Conservation (phyloP, 768 basidiomycete genomes). For the Paxillus rubicundulus region DNA sequence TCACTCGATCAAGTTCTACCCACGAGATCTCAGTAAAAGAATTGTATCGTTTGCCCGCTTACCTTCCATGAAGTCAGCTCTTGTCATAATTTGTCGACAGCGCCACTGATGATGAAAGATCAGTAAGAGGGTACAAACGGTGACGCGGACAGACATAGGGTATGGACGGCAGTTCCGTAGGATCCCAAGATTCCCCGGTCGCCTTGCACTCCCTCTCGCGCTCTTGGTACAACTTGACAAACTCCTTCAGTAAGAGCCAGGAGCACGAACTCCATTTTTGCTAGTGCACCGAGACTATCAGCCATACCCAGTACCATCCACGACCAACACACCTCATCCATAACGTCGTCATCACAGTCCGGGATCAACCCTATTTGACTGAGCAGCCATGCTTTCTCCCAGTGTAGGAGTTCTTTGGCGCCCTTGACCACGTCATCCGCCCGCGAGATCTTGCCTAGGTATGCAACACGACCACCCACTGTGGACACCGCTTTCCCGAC, state of each 20-base stretch:
- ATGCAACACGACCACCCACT: conserved; percentile 79
- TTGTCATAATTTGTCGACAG: conserved; percentile 79
- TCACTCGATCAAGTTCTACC: conserved; percentile 61
- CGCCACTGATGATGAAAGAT: conserved; percentile 45
- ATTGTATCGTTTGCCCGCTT: not conserved
- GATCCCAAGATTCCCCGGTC: conserved; percentile 35
- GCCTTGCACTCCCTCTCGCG: conserved; percentile 44
- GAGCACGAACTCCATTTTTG: conserved; percentile 85
- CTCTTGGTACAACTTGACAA: conserved; percentile 58
- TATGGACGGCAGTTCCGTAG: conserved; percentile 59
- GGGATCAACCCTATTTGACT: conserved; percentile 77
- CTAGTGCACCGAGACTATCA: conserved; percentile 27
- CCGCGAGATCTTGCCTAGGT: conserved; percentile 54
- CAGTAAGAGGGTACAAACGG: not conserved
- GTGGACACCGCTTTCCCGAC: conserved; percentile 47
- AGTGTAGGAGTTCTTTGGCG: conserved; percentile 62
- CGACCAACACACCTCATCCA: conserved; percentile 71
- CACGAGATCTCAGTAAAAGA: not conserved
- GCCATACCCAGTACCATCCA: conserved; percentile 1
- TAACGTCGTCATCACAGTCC: conserved; percentile 82
- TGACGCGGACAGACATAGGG: conserved; percentile 47
- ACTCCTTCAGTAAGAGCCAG: conserved; percentile 73
- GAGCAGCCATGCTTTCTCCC: conserved; percentile 78
- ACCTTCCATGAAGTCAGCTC: conserved; percentile 79
- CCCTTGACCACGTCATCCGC: conserved; percentile 54